Evolutionary conservation across 331 rosid genomes (phyloP), one percentile per base, ranked within the genome.

Genomic region (Pyrus hybrid): DNA sequence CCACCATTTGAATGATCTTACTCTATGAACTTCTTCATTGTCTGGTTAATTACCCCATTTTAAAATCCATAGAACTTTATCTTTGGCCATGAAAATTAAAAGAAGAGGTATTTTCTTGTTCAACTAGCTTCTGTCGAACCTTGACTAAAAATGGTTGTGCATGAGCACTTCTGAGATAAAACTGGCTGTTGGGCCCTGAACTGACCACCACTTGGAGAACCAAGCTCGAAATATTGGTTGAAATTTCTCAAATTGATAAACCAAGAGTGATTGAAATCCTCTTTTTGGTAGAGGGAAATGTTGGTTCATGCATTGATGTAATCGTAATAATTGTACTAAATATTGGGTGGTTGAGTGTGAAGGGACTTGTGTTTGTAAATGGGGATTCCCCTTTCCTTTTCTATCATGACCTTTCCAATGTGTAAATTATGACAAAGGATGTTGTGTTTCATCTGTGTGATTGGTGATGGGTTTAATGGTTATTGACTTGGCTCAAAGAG

Each of bases 91-190:
- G 20, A 47, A 14, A 14, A 14, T 45, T 47, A 47, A 47, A 14
- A 47, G 18, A 14, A 47, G 3, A 5, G 54, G 54, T 47, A 47
- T 47, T 14, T 47, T 14, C 20, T 47, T 47, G 54, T 47, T 47
- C 20, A 14, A 14, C 0, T 1, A 8, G 7, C 7, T 47, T 14
- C 0, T 47, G 3, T 47, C 0, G 3, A 47, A 47, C 5, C 8
- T 47, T 47, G 54, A 47, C 3, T 16, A 0, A 16, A 47, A 16
- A 47, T 47, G 4, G 20, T 47, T 2, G 0, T 47, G 20, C 20
- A 0, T 47, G 8, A 47, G 2, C 2, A 0, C 4, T 45, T 45
- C 1, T 4, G 20, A 0, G 8, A 47, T 5, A 1, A 14, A 8
- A 47, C 3, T 47, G 0, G 8, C 1, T 47, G 3, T 47, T 14